Percentiles rank a stretch among this genome's conserved stretches.
phyloP scores from a whole-genome alignment of 257 asterid genomes.

The Fraxinus excelsior region DNA sequence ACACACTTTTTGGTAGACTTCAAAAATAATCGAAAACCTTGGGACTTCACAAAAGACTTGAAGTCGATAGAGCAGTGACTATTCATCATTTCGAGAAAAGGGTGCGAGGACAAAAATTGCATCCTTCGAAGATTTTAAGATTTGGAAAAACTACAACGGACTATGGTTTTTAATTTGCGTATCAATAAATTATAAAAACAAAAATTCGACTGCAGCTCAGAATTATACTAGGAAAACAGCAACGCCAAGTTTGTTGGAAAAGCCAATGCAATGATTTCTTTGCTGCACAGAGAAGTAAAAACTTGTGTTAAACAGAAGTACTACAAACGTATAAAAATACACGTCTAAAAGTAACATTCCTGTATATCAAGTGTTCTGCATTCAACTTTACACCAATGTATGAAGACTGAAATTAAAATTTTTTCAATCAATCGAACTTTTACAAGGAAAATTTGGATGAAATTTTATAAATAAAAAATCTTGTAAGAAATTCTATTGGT shows the following conservation, averaged over 20 bases:
- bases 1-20: not conserved
- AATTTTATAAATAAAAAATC: too few relatives aligned
- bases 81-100: too few relatives aligned
- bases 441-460: not conserved
- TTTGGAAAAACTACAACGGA: not conserved
- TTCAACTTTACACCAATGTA: not conserved
- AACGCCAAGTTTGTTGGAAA: not conserved
- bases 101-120: too few relatives aligned
- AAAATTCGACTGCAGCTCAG: not conserved
- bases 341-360: too few relatives aligned
- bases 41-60: not conserved
- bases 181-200: too few relatives aligned
- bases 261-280: not conserved
- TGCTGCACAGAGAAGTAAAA: not conserved
- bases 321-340: not conserved
- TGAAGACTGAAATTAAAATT: not conserved
- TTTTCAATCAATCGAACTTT: not conserved
- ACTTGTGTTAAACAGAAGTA: not conserved
- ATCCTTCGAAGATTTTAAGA: not conserved
- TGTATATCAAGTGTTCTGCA: not conserved
- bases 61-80: not conserved
- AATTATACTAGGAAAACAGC: not conserved
- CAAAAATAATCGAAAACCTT: too few relatives aligned
- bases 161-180: not conserved
- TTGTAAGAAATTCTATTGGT: not conserved